Conservation (phyloP, 305 asterid genomes). For the Fraxinus latifolia region DNA sequence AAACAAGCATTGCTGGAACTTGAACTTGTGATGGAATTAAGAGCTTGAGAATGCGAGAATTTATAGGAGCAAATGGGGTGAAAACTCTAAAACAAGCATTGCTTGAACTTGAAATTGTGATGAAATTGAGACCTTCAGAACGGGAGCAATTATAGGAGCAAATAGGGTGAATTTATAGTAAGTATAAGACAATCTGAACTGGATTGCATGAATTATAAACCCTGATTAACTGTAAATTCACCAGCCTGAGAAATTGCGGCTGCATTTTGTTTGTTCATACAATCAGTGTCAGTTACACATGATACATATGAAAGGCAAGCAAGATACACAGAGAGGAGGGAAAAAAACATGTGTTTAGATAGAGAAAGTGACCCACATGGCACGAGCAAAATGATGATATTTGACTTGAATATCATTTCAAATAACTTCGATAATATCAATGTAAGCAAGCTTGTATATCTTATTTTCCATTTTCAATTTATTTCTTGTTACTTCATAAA, state of each 20-base stretch:
- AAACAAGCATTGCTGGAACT: neutral
- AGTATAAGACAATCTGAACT: neutral
- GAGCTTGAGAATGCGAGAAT: neutral
- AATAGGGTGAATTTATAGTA: neutral
- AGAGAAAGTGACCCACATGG: neutral
- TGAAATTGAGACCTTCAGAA: neutral
- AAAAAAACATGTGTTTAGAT: neutral
- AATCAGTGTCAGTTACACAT: neutral
- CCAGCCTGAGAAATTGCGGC: neutral
- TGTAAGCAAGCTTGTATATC: too few species aligned
- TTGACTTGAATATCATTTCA: neutral
- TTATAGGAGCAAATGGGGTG: neutral
- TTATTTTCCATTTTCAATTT: too few species aligned
- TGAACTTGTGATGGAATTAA: neutral
- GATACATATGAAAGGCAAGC: neutral
- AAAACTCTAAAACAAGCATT: neutral
- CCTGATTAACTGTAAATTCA: neutral
- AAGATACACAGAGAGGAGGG: neutral
- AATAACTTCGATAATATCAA: neutral
- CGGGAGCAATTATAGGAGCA: neutral
- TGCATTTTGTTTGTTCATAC: neutral
- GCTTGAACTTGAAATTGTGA: neutral
- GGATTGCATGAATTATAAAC: neutral
- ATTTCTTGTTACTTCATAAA: too few species aligned
- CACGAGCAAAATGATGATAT: neutral